Percentiles rank a stretch among this genome's conserved stretches.
Evolutionary conservation across 2,329 filamentous ascomycete genomes (phyloP).

Genomic region (Phoma herbarum): DNA sequence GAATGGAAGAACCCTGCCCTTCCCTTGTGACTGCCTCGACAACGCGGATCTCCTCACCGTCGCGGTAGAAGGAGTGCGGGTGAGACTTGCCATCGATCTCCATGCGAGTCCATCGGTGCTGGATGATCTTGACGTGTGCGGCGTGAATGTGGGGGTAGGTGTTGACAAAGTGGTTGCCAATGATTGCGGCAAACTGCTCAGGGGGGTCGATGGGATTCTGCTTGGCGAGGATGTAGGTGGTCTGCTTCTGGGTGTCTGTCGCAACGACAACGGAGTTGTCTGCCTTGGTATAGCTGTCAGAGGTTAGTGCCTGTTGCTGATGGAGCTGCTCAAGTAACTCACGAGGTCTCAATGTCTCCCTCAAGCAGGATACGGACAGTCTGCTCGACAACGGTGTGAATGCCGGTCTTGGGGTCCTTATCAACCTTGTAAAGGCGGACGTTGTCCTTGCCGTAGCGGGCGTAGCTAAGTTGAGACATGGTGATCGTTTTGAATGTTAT

Average conservation of each 20-base stretch:
- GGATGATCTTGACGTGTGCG: conserved; percentile 81
- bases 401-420: conserved; percentile 75
- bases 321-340: conserved; percentile 46
- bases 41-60: conserved; percentile 86
- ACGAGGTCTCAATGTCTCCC: conserved; percentile 88
- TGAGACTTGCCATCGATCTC: conserved; percentile 86
- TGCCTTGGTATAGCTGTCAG: conserved; percentile 80
- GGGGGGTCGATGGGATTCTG: conserved; percentile 91
- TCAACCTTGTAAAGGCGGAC: conserved; percentile 97
- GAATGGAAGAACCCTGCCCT: conserved; percentile 75
- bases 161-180: conserved; percentile 88
- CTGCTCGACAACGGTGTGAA: conserved; percentile 92
- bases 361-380: conserved; percentile 92
- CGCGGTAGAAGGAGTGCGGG: conserved; percentile 92
- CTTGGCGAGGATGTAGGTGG: conserved; percentile 86
- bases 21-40: conserved; percentile 76
- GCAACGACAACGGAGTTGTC: conserved; percentile 96
- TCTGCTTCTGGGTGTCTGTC: conserved; percentile 99
- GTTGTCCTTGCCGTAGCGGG: conserved; percentile 95
- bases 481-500: conserved; percentile 22
- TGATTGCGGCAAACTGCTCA: conserved; percentile 85
- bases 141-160: conserved; percentile 87
- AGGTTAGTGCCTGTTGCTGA: conserved; percentile 27
- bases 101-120: conserved; percentile 93
- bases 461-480: conserved; percentile 62